Evolutionary conservation across 2,329 filamentous ascomycete genomes (phyloP), one percentile per base, ranked within the genome.

Genomic region (Emmonsia crescens): DNA sequence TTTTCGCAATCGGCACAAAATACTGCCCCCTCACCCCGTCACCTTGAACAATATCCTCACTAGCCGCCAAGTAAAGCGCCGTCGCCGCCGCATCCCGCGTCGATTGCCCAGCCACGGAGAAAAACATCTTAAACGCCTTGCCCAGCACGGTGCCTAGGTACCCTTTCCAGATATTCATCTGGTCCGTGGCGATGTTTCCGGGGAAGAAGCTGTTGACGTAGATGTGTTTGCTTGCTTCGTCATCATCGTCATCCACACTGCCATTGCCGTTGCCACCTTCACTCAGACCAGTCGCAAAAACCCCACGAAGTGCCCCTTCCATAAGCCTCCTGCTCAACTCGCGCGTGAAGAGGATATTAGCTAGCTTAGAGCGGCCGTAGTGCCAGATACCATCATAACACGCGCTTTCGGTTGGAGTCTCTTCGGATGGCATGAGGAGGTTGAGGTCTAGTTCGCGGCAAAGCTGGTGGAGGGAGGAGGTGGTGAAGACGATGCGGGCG

Each of bases 401-500:
- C 5, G 61, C 49, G 19, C 63, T 62, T 62, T 72, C 72, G 29
- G 63, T 63, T 19, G 52, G 63, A 1, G 61, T 64, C 9, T 66
- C 65, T 6, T 69, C 68, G 5, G 63, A 68, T 8, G 73, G 64
- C 10, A 64, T 59, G 21, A 68, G 60, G 6, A 71, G 58, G 57
- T 73, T 63, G 3, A 73, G 63, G 54, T 73, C 64, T 2, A 73
- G 64, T 12, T 67, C 56, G 19, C 66, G 68, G 59, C 71, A 72
- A 8, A 64, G 46, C 12, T 62, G 38, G 51, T 74, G 71, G 27
- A 74, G 49, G 31, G 67, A 70, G 33, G 72, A 74, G 2, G 77
- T 68, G 0, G 75, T 77, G 46, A 82, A 61, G 21, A 82, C 70
- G 52, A 83, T 73, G 0, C 79, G 74, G 2, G 76, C 76, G 5